These are phyloP conservation scores for Lotmaria passim DNA, from an alignment of 208 protist species.

Conservation along the genomic window DNA sequence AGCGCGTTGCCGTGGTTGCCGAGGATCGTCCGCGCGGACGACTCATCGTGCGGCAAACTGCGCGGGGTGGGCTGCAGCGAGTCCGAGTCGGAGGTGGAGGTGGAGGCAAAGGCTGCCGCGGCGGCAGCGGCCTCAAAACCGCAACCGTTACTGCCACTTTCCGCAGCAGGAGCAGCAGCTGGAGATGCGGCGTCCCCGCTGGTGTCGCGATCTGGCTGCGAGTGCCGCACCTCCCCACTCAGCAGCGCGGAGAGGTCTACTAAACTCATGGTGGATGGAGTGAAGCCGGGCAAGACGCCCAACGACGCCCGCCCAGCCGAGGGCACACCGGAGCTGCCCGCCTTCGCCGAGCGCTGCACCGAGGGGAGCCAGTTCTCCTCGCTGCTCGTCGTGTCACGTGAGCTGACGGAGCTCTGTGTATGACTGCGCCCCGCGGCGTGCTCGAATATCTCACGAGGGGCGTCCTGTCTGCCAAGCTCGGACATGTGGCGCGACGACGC, in stretches of 20 bases:
- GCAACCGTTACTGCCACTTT: neutral
- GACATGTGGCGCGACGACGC: neutral
- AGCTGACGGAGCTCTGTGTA: neutral
- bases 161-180: neutral
- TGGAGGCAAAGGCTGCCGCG: neutral
- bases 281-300: slow-evolving; percentile 1
- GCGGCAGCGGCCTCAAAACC: neutral
- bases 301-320: neutral
- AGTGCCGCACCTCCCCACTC: neutral
- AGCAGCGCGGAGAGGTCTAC: slow-evolving; percentile 7
- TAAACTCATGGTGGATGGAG: slow-evolving; percentile 8
- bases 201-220: neutral
- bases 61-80: neutral
- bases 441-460: neutral
- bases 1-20: slow-evolving; percentile 1
- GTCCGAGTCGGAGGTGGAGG: neutral
- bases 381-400: neutral
- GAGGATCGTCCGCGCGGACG: neutral
- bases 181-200: neutral
- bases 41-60: slow-evolving; percentile 2
- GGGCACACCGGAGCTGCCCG: neutral
- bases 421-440: neutral
- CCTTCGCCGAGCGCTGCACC: neutral
- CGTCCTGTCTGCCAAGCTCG: neutral
- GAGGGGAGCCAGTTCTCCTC: slow-evolving; percentile 15